Percentiles rank a stretch among this genome's conserved stretches.
Conservation (phyloP, 2,329 filamentous ascomycete genomes). For the Alternaria burnsii region DNA sequence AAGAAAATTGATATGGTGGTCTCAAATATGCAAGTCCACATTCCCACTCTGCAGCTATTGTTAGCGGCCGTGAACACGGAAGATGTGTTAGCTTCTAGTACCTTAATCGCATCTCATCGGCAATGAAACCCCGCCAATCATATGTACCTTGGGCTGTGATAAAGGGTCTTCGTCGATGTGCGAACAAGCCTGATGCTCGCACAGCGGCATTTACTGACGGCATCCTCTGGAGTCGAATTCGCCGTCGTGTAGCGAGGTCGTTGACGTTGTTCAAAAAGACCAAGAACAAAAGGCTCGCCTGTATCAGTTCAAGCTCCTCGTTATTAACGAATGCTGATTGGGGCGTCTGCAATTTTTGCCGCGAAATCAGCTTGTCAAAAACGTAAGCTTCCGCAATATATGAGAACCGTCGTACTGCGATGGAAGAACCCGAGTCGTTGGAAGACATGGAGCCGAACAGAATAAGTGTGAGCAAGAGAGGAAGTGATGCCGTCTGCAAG, state of each 20-base stretch:
- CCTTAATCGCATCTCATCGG: neutral
- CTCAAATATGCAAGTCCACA: neutral
- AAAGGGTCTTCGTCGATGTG: neutral
- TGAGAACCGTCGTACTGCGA: neutral
- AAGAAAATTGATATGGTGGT: neutral
- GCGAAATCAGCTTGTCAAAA: neutral
- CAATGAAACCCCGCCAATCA: neutral
- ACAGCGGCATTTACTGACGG: neutral
- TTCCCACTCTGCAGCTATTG: neutral
- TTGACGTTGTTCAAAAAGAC: neutral
- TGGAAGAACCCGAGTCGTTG: neutral
- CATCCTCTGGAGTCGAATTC: neutral
- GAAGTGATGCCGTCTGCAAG: neutral
- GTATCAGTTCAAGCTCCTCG: neutral
- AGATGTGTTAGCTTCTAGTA: neutral
- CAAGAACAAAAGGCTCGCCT: neutral
- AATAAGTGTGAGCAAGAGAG: neutral
- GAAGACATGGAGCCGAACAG: neutral
- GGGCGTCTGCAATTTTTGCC: neutral
- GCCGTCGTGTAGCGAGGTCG: neutral
- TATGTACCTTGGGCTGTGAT: too few species aligned
- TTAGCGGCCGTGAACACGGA: neutral
- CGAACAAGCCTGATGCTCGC: neutral
- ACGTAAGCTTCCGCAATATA: neutral
- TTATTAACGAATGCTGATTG: neutral